These are phyloP conservation scores for Trichoderma erinaceum DNA, from an alignment of 495 filamentous ascomycete species.

Conservation along the genomic window DNA sequence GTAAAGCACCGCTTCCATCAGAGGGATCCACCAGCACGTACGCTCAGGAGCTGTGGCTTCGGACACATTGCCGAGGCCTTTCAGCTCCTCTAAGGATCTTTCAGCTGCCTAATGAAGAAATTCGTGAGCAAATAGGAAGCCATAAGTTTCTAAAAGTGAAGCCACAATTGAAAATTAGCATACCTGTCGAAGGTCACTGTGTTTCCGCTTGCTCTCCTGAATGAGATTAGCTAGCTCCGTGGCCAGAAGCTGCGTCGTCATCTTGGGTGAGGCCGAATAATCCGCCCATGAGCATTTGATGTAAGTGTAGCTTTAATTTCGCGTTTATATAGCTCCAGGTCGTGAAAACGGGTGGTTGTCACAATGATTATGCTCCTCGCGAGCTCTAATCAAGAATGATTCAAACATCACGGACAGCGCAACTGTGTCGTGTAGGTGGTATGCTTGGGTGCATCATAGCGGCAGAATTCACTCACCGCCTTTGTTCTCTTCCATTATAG, in stretches of 20 bases:
- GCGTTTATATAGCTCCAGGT: neutral
- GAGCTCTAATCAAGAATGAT: neutral
- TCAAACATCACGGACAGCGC: neutral
- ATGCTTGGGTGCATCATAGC: neutral
- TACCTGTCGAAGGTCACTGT: conserved; percentile 81
- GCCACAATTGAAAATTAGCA: conserved; percentile 19
- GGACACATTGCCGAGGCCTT: conserved; percentile 47
- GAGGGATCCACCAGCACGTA: conserved; percentile 18
- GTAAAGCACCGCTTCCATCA: conserved; percentile 11
- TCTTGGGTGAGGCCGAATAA: conserved; percentile 39
- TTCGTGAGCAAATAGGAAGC: conserved; percentile 16
- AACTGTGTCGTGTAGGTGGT: neutral
- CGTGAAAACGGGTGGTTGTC: neutral
- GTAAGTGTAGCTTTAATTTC: neutral
- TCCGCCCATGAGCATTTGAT: conserved; percentile 3
- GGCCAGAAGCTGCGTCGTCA: conserved; percentile 89
- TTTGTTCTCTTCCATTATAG: neutral
- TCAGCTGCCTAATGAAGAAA: conserved; percentile 68
- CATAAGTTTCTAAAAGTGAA: neutral
- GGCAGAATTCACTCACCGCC: conserved; percentile 11
- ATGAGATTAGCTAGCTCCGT: conserved; percentile 87
- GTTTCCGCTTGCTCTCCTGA: conserved; percentile 91
- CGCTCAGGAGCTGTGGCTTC: conserved; percentile 12
- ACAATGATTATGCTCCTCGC: neutral
- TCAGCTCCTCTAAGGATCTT: conserved; percentile 86